Base-by-base conservation (phyloP, 306 rosid genomes). In the Dicorynia guianensis region DNA sequence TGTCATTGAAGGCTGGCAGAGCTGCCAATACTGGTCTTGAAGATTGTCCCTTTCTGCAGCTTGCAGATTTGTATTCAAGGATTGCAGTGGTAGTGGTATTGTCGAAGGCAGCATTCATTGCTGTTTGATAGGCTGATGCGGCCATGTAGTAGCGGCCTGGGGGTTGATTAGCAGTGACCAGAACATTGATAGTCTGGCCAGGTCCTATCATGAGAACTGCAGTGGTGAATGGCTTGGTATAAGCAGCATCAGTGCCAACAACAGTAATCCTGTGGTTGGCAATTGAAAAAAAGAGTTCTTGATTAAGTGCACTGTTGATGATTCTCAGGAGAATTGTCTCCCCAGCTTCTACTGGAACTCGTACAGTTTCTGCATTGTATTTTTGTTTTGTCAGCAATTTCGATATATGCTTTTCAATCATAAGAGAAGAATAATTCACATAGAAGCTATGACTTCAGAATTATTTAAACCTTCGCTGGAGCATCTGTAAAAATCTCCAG, bases 61-160 rank as follows among this genome's bases (percentile, higher is more conserved):
- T 48, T 0, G 80, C 90, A 25, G 89, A 82, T 56, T 80, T 87
- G 85, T 95, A 95, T 70, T 89, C 90, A 3, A 95, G 97, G 75
- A 92, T 92, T 4, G 99, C 97, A 0, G 97, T 95, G 71, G 99
- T 92, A 54, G 99, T 92, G 56, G 97, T 92, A 83, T 95, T 95
- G 86, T 95, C 97, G 7, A 95, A 95, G 56, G 99, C 8, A 7
- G 93, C 96, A 30, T 94, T 94, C 85, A 71, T 79, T 7, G 97
- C 99, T 1, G 97, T 79, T 69, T 92, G 50, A 58, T 90, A 95
- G 9, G 91, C 97, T 0, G 77, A 72, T 0, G 96, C 96, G 0
- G 98, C 97, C 75, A 88, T 76, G 85, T 92, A 95, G 87, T 95
- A 92, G 11, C 67, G 84, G 20, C 90, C 96, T 0, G 99, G 97